These are phyloP conservation scores for Termitomyces sp. DNA, from an alignment of 768 basidiomycete species.

Conservation along the genomic window DNA sequence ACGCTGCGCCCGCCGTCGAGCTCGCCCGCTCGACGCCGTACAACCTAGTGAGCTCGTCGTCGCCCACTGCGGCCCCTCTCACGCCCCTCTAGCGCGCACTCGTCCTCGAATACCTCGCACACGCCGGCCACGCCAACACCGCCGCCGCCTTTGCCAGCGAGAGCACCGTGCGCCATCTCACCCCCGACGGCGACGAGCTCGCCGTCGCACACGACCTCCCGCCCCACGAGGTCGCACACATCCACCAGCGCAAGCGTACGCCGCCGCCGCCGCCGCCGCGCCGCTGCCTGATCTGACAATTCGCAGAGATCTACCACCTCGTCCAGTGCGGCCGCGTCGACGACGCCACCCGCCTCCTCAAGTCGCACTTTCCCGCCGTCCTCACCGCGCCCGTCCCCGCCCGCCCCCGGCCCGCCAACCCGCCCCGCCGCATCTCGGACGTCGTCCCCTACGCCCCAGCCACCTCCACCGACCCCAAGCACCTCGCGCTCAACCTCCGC, in stretches of 20 bases:
- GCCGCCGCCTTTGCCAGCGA: slow-evolving; percentile 64
- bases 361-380: slow-evolving; percentile 72
- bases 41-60: slow-evolving; percentile 31
- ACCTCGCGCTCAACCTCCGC: slow-evolving; percentile 78
- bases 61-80: background rate
- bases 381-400: slow-evolving; percentile 28
- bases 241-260: slow-evolving; percentile 52
- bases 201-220: slow-evolving; percentile 23
- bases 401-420: background rate
- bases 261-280: background rate
- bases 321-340: slow-evolving; percentile 76
- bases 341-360: slow-evolving; percentile 59
- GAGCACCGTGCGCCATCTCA: slow-evolving; percentile 53
- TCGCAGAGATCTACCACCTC: slow-evolving; percentile 57
- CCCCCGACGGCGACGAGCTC: slow-evolving; percentile 68
- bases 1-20: background rate
- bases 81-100: slow-evolving; percentile 44
- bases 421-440: slow-evolving; percentile 19
- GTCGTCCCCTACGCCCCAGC: slow-evolving; percentile 45
- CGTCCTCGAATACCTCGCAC: slow-evolving; percentile 73
- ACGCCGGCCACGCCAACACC: slow-evolving; percentile 67
- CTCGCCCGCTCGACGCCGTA: slow-evolving; percentile 32
- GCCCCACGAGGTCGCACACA: slow-evolving; percentile 35
- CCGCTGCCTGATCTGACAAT: background rate
- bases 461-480: slow-evolving; percentile 66